Conservation (phyloP, 257 asterid species). For the Phtheirospermum japonicum region DNA sequence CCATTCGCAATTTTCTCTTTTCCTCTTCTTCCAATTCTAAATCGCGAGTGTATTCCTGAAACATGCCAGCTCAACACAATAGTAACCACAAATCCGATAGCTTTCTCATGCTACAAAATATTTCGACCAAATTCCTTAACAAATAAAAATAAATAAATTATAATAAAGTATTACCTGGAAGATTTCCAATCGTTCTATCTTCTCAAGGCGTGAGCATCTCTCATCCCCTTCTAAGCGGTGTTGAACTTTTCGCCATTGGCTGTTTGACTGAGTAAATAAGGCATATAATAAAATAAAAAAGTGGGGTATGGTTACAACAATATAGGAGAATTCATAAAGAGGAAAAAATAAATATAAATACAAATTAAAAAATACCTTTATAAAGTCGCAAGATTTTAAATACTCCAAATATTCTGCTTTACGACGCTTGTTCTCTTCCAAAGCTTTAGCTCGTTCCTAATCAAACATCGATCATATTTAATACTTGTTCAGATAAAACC, state of each 20-base stretch:
- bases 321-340: slow-evolving; percentile 11
- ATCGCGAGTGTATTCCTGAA: slow-evolving; percentile 84
- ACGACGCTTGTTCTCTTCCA: slow-evolving; percentile 78
- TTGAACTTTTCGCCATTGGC: slow-evolving; percentile 98
- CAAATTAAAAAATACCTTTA: slow-evolving; percentile 50
- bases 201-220: slow-evolving; percentile 89
- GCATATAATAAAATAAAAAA: slow-evolving; percentile 1
- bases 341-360: not conserved
- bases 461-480: slow-evolving; percentile 27
- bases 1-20: slow-evolving; percentile 71
- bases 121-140: not conserved
- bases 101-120: slow-evolving; percentile 12
- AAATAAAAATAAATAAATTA: slow-evolving; percentile 2
- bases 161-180: slow-evolving; percentile 62
- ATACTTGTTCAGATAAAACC: slow-evolving; percentile 3
- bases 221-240: slow-evolving; percentile 87
- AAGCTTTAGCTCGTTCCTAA: slow-evolving; percentile 79
- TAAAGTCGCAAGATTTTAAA: slow-evolving; percentile 78
- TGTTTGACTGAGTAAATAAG: slow-evolving; percentile 61
- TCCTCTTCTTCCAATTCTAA: slow-evolving; percentile 95
- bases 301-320: slow-evolving; percentile 4
- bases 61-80: slow-evolving; percentile 34
- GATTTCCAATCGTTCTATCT: slow-evolving; percentile 82
- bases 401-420: slow-evolving; percentile 71
- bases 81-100: slow-evolving; percentile 23